Evolutionary conservation across 2,329 filamentous ascomycete species (phyloP), one percentile per base, ranked within the genome.

Genomic region (Dothistroma septosporum): DNA sequence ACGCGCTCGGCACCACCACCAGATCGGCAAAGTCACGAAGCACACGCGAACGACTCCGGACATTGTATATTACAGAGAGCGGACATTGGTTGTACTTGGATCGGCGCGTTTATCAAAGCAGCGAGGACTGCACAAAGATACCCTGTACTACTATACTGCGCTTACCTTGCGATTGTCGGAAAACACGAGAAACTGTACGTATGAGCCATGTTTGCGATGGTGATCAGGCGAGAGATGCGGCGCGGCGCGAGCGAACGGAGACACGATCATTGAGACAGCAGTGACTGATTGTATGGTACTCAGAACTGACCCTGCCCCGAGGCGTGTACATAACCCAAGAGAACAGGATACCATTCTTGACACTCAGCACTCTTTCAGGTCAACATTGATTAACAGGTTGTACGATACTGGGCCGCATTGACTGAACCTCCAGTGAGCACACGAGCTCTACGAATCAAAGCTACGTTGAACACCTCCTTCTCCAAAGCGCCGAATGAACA

Each of bases 321-420:
- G 57, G 44, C 57, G 61, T 68, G 66, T 68, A 67, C 61, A 67
- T 67, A 67, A 65, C 59, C 57, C 53, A 52, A 47, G 57, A 50
- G 52, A 61, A 49, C 60, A 62, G 58, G 53, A 55, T 56, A 58
- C 55, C 58, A 50, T 50, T 41, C 35, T 28, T 55, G 1, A 11
- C 8, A 32, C 11, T 9, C 48, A 32, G 50, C 50, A 11, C 31
- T 19, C 12, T 35, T 53, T 35, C 50, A 28, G 31, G 16, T 12
- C 28, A 28, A 32, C 31, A 53, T 53, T 53, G 50, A 53, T 53
- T 53, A 28, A 53, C 28, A 53, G 50, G 16, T 31, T 31, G n/a
- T 12, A 28, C 50, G 24, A 19, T 19, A 44, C 16, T 44, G 19
- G 41, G 24, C 33, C 11, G 47, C 47, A 50, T 50, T 50, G 47